phyloP scores from a whole-genome alignment of 129 eudicot genomes.

The Helianthus annuus region HanXRQr2.0-SUNRISE NC_035448.2:178357293-178357792 shows the following conservation, averaged over 20 bases:
- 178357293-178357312: conserved; percentile 14
- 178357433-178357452: conserved; percentile 18
- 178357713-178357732: conserved; percentile 11
- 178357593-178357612: conserved; percentile 20
- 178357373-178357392: conserved; percentile 3
- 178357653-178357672: not conserved
- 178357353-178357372: not conserved
- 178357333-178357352: not conserved
- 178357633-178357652: too few relatives aligned
- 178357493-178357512: conserved; percentile 18
- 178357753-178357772: conserved; percentile 10
- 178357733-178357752: conserved; percentile 2
- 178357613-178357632: conserved; percentile 11
- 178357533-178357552: not conserved
- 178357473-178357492: not conserved
- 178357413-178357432: not conserved
- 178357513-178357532: not conserved
- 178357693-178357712: conserved; percentile 19
- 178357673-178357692: not conserved
- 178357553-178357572: not conserved
- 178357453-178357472: conserved; percentile 19
- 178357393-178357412: not conserved
- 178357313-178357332: conserved; percentile 4
- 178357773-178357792: not conserved
- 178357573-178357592: not conserved